Conservation (phyloP, 495 filamentous ascomycete genomes). For the Hypomontagnella monticulosa region DNA sequence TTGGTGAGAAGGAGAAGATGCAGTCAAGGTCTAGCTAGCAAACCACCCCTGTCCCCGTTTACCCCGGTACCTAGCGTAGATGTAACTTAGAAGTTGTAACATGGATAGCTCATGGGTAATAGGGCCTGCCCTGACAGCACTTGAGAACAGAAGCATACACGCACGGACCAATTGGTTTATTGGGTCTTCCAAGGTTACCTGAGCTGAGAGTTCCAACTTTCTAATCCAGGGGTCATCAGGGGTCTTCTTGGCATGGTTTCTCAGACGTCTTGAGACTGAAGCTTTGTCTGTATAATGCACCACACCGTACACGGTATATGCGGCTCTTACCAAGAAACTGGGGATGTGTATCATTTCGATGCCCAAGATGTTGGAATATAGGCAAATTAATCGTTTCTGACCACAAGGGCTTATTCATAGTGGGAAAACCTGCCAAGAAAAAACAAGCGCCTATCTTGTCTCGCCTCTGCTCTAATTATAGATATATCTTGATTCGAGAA, state of each 20-base stretch:
- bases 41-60: background rate
- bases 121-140: background rate
- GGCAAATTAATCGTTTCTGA: slow-evolving; percentile 2
- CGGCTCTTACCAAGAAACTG: slow-evolving; percentile 27
- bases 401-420: too few species aligned
- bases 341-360: slow-evolving; percentile 5
- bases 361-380: slow-evolving; percentile 4
- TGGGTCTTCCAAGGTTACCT: background rate
- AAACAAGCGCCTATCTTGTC: slow-evolving; percentile 14
- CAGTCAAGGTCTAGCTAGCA: background rate
- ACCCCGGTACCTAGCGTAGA: too few species aligned
- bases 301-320: slow-evolving; percentile 19
- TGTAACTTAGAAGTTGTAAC: too few species aligned
- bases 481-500: background rate
- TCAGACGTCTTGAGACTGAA: slow-evolving; percentile 43
- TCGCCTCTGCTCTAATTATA: slow-evolving; percentile 30
- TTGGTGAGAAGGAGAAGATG: too few species aligned
- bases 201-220: slow-evolving; percentile 14
- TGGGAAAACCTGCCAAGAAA: slow-evolving; percentile 17
- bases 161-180: slow-evolving; percentile 18
- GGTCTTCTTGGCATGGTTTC: slow-evolving; percentile 38
- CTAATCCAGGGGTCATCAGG: slow-evolving; percentile 36
- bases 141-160: too few species aligned
- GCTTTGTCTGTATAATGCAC: slow-evolving; percentile 29
- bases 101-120: too few species aligned